These are phyloP conservation scores for Boehmeria nivea DNA, from an alignment of 306 rosid species.

Conservation along the genomic window DNA sequence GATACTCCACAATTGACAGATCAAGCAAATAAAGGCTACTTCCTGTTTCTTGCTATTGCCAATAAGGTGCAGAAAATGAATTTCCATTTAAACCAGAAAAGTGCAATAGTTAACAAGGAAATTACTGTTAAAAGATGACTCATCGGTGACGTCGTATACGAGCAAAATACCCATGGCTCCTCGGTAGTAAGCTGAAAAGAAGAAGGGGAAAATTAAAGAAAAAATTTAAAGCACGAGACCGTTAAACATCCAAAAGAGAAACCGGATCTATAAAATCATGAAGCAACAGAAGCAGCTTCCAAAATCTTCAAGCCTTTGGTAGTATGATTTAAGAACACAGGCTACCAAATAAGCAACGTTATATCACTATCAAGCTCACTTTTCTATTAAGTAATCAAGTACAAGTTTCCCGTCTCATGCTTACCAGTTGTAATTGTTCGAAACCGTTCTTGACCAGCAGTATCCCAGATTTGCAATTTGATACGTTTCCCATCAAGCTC, in stretches of 20 bases:
- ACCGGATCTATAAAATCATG: no score
- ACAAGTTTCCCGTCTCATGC: no score
- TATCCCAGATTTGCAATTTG: constrained; percentile 97
- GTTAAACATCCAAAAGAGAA: not conserved
- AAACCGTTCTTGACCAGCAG: constrained; percentile 95
- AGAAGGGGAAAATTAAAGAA: constrained; percentile 10
- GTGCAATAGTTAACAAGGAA: constrained; percentile 18
- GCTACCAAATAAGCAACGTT: not conserved
- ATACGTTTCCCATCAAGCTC: constrained; percentile 92
- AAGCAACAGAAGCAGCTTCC: no score
- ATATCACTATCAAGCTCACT: no score
- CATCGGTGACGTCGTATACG: constrained; percentile 93
- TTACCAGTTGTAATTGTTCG: constrained; percentile 92
- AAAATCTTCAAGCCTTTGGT: no score
- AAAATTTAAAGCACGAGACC: not conserved
- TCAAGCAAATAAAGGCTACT: no score
- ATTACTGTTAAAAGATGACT: constrained; percentile 91
- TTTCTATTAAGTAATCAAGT: not conserved
- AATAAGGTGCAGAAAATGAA: not conserved
- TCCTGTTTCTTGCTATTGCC: no score
- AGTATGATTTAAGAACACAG: not conserved
- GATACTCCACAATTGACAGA: no score
- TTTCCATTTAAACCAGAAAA: not conserved
- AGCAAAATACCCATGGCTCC: constrained; percentile 99
- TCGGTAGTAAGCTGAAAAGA: constrained; percentile 76